Evolutionary conservation across 176 grass and related monocot species (phyloP).

Genomic region (Ensete glaucum): DNA sequence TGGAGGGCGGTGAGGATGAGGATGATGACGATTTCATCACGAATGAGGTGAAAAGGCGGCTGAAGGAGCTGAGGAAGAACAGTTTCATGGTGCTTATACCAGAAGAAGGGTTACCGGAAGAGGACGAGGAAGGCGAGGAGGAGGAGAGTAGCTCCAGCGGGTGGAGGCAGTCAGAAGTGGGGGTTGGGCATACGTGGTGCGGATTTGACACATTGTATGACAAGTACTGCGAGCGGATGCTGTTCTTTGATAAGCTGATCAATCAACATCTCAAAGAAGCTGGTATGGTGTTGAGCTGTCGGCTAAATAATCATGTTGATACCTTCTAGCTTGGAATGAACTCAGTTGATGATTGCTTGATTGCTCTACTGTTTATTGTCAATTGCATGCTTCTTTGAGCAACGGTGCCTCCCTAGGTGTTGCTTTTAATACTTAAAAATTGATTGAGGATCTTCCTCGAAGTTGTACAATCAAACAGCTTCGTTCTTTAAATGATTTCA

Average conservation of each 20-base stretch:
- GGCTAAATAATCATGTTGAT: too few species aligned
- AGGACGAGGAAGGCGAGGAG: slow-evolving; percentile 25
- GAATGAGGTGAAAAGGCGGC: slow-evolving; percentile 66
- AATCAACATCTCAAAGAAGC: slow-evolving; percentile 44
- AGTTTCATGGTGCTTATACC: slow-evolving; percentile 88
- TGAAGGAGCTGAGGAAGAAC: slow-evolving; percentile 83
- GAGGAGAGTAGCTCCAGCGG: slow-evolving; percentile 46
- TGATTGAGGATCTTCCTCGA: too few species aligned
- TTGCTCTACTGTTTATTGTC: not conserved
- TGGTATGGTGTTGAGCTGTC: slow-evolving; percentile 29
- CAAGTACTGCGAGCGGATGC: slow-evolving; percentile 73
- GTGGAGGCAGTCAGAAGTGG: slow-evolving; percentile 40
- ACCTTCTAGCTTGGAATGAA: too few species aligned
- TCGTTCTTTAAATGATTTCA: too few species aligned
- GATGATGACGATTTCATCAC: slow-evolving; percentile 65
- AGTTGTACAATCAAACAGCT: too few species aligned
- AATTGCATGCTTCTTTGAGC: too few species aligned
- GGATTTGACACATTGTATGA: slow-evolving; percentile 71
- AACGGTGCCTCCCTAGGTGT: too few species aligned
- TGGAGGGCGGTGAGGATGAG: slow-evolving; percentile 14
- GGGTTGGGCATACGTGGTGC: slow-evolving; percentile 31
- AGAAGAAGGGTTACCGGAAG: slow-evolving; percentile 32
- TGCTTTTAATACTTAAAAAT: too few species aligned
- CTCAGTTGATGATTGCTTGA: too few species aligned
- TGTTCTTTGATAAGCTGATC: slow-evolving; percentile 65